Percentiles rank a stretch among this genome's conserved stretches.
Conservation (phyloP, 78 protist genomes). For the slime mould (Dictyostelium discoideum) region DNA sequence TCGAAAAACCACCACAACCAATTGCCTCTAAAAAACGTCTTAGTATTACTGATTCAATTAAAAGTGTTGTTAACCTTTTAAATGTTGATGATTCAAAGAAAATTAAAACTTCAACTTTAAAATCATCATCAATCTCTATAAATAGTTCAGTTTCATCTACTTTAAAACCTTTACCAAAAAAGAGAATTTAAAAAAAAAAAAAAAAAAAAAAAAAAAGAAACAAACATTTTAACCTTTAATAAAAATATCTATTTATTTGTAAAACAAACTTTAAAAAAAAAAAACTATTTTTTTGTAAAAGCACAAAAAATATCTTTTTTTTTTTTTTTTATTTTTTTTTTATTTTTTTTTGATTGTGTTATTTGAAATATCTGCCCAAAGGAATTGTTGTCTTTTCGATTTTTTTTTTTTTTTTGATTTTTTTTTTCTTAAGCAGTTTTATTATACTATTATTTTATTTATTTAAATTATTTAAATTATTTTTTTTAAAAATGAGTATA, state of each 20-base stretch:
- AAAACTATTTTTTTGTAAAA: too few species aligned
- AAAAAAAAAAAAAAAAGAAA: not conserved
- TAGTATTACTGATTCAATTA: conserved; percentile 16
- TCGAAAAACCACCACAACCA: not conserved
- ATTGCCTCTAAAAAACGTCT: not conserved
- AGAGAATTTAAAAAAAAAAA: not conserved
- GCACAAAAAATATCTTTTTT: too few species aligned
- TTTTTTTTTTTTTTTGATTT: not conserved
- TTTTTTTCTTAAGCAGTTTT: not conserved
- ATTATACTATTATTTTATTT: too few species aligned
- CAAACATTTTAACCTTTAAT: not conserved
- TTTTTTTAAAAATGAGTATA: not conserved
- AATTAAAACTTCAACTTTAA: not conserved
- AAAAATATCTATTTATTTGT: not conserved
- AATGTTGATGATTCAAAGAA: not conserved
- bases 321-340: too few species aligned
- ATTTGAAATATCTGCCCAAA: too few species aligned
- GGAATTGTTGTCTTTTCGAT: too few species aligned
- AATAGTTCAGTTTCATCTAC: not conserved
- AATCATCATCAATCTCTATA: not conserved
- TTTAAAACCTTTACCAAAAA: not conserved
- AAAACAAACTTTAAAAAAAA: too few species aligned
- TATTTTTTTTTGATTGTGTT: too few species aligned
- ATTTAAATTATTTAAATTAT: not conserved
- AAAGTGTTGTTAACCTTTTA: conserved; percentile 5